Evolutionary conservation across 2,329 filamentous ascomycete genomes (phyloP), one percentile per base, ranked within the genome.

Genomic region (Aspergillus texensis): DNA sequence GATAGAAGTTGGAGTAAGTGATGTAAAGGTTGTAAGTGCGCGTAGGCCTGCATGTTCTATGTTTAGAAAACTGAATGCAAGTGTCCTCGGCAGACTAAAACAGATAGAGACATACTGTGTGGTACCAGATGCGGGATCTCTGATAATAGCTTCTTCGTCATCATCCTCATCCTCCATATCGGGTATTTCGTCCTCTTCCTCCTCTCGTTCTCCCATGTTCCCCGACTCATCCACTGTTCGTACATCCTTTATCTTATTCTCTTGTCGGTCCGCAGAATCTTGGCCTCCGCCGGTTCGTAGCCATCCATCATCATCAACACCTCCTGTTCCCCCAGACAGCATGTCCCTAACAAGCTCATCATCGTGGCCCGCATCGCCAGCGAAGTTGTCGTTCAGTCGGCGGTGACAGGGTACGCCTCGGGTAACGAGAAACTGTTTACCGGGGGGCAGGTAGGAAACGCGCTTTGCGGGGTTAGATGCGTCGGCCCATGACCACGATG

Each of bases 11-110:
- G 5, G 94, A 92, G 82, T 99, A 99, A 81, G 93, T 95, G 74
- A 99, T 98, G 85, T 99, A 99, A 69, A 99, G 90, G 52, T 91
- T 97, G 79, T 99, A 99, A n/a, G 92, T 96, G 70, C 95, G 91
- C 58, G 92, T 86, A 60, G 91, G 89, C 62, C 92, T 96, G 68
- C 65, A 70, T 34, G 14, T 34, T 21, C 24, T n/a, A 19, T 26
- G 52, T 53, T 53, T 16, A 46, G 36, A 41, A 52, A 52, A 16
- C 19, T 34, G 46, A 50, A 19, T 4, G 16, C 9, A 32, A 19
- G 19, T 10, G 14, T 50, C 46, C 26, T 9, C 16, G 16, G 48
- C 5, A 12, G 19, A 11, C 3, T 12, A 52, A 6, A 52, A n/a
- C 28, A 11, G 28, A 16, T 10, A 34, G 11, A 30, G 30, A 81